Base-by-base conservation (phyloP, 2,329 filamentous ascomycete species). In the Pseudogymnoascus sp. region DNA sequence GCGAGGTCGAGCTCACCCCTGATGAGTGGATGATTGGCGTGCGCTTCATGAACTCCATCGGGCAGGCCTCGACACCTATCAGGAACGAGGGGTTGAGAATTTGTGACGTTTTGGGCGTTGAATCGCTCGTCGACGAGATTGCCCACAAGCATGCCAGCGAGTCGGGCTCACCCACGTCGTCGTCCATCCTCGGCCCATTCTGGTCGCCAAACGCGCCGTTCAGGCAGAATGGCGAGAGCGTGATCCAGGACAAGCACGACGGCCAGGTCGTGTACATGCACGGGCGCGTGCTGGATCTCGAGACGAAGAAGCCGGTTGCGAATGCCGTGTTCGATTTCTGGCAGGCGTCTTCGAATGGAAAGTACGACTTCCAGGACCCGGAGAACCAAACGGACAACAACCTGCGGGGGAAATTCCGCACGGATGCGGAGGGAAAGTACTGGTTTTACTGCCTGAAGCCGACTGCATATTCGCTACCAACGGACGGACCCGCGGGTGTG, bases 1-100 rank as follows among this genome's bases (percentile, higher is more conserved):
- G 89, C 63, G 89, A 92, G 71, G 83, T 89, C 66, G 87, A 92
- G 75, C 82, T 92, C 60, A 90, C 85, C 15, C 80, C 84, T 33
- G 88, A 89, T 61, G 89, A 92, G 75, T 92, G 88, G 88, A 82
- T 90, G 74, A 75, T 83, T 6, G 89, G 88, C 61, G 87, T 92
- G 61, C 80, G 87, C 69, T 91, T 88, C 72, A 77, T 92, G 76
- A 92, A 92, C 78, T 81, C 83, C 52, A 82, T 90, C 65, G 88
- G 89, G 64, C 84, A 89, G 74, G 82, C 85, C 67, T 76, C 76
- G 61, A 87, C 82, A 66, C 81, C 81, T 61, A 81, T 83, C 68
- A 80, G 89, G 63, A 91, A 92, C 74, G 89, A 92, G 77, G 82
- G 86, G 59, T 86, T 88, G 75, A 82, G 88, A 61, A 79, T 92